Base-by-base conservation (phyloP, 176 grass and related monocot genomes). In the Oryza meyeriana region DNA sequence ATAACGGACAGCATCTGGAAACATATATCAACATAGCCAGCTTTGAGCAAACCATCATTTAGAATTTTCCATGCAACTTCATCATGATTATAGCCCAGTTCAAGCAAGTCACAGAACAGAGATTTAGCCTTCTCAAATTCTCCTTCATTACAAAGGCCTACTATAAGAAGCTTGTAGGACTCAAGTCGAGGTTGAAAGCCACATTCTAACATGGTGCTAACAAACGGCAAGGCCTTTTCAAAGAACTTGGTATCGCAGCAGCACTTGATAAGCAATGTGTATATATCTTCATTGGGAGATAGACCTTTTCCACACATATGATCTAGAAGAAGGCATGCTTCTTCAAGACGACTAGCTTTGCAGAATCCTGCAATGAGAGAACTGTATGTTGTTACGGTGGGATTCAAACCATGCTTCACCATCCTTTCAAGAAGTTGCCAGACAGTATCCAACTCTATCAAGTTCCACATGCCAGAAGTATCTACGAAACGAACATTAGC, bases 11-110 rank as follows among this genome's bases (percentile, higher is more conserved):
- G 47, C 85, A 94, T 80, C 27, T 94, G 73, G 57, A 80, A 86
- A 45, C 85, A 97, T 75, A 87, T 61, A 84, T 89, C 74, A 25
- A 90, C 85, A 81, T 88, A 75, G 12, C 94, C 94, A 66, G 61
- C 84, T 83, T 82, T 79, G 26, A 94, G 67, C 48, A 97, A 79
- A 77, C 87, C 89, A 64, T 92, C 91, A 71, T 88, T 97, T 59
- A 97, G 67, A 92, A 97, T 92, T 74, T 92, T 91, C 91, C 91
- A 94, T 64, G 80, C 85, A 82, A 97, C 74, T 84, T 97, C 94
- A 92, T 94, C 88, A 57, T 88, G 80, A 81, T 94, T 94, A 87
- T 88, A 89, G 35, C 83, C 92, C 76, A 87, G 65, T 74, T 69
- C 83, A 87, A 94, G 83, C 72, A 97, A 75, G 73, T 86, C 81